Evolutionary conservation across 2,329 filamentous ascomycete genomes (phyloP).

Genomic region (Ambrosiella beaveri): DNA sequence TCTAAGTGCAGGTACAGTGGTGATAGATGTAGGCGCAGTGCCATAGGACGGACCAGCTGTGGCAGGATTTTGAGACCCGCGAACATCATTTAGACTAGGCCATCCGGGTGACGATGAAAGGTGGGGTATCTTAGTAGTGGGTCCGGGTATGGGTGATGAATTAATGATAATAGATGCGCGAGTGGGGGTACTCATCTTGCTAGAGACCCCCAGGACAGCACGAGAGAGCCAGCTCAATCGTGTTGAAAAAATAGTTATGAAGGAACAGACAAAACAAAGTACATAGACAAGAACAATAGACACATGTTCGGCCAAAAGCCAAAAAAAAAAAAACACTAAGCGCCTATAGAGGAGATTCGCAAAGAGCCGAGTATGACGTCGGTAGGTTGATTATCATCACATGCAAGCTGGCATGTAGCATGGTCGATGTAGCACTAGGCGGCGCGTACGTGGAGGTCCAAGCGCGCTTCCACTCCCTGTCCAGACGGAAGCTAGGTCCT

Average conservation of each 20-base stretch:
- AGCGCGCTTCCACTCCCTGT: neutral
- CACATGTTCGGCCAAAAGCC: neutral
- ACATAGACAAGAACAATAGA: neutral
- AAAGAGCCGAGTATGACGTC: no score
- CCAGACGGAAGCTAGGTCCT: neutral
- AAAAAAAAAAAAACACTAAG: neutral
- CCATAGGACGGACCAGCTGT: neutral
- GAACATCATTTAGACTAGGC: neutral
- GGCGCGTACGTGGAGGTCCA: neutral
- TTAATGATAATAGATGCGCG: neutral
- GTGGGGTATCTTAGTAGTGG: neutral
- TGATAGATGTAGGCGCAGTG: neutral
- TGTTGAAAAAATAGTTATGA: neutral
- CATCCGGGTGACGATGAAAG: neutral
- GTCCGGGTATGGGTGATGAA: neutral
- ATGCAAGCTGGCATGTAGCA: no score
- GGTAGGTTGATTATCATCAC: no score
- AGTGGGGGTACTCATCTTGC: neutral
- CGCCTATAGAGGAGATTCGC: no score
- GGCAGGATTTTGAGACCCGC: neutral
- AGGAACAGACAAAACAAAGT: neutral
- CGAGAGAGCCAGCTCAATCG: neutral
- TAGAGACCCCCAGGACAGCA: neutral
- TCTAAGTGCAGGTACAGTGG: neutral
- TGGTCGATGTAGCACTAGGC: no score